A percentile compares a stretch with the other conserved stretches of the same genome.
phyloP scores from a whole-genome alignment of 768 basidiomycete genomes.

The Amyloporia xantha region DNA sequence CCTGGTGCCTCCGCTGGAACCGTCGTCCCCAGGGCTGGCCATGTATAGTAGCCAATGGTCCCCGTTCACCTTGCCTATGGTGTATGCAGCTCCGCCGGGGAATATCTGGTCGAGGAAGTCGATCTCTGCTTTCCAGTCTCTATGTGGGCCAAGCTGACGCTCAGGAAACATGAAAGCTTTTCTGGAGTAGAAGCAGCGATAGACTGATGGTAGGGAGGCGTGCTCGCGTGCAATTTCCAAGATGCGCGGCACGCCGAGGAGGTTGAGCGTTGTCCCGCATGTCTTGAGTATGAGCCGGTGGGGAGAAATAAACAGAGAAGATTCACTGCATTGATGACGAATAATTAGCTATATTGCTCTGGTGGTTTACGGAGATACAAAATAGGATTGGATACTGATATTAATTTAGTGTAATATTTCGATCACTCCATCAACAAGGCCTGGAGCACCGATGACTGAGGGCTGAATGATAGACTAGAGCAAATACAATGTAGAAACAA shows the following conservation, averaged over 20 bases:
- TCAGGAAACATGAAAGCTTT: conserved; percentile 99
- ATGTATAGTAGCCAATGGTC: conserved; percentile 98
- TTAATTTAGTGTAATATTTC: not conserved
- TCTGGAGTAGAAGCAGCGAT: conserved; percentile 95
- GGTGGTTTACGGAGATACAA: not conserved
- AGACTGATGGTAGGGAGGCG: conserved; percentile 61
- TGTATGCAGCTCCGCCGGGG: conserved; percentile 85
- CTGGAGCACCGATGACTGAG: not conserved
- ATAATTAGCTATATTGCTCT: not conserved
- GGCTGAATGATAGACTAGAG: too few relatives aligned
- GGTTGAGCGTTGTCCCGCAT: conserved; percentile 96
- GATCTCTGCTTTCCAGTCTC: conserved; percentile 91
- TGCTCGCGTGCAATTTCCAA: conserved; percentile 81
- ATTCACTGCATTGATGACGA: conserved; percentile 65
- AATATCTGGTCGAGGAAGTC: conserved; percentile 88
- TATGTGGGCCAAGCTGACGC: conserved; percentile 86
- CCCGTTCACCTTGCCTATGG: conserved; percentile 94
- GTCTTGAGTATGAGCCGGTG: conserved; percentile 98
- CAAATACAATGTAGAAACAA: too few relatives aligned
- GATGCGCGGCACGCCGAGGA: conserved; percentile 89
- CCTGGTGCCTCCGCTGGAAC: conserved; percentile 9
- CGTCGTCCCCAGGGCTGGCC: conserved; percentile 49
- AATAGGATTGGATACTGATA: not conserved
- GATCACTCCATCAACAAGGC: conserved; percentile 8
- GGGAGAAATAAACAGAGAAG: conserved; percentile 89